Base-by-base conservation (phyloP, 2,329 filamentous ascomycete genomes). In the Colletotrichum sp. region DNA sequence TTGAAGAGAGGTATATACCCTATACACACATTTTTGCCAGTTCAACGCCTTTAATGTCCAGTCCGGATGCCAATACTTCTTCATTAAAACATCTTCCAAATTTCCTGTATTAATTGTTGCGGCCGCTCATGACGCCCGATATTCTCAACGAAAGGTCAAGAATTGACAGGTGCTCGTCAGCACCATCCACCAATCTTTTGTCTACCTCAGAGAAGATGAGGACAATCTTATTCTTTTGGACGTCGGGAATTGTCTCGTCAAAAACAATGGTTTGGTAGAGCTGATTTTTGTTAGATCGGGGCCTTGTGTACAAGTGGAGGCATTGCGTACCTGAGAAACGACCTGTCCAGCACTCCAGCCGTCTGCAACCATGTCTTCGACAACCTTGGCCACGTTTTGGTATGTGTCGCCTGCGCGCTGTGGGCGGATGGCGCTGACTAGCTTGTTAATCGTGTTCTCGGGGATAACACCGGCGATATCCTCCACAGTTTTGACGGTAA, bases 391-490 rank as follows among this genome's bases (percentile, higher is more conserved):
- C 18, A 99, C 91, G 15, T 91, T 89, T 76, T 92, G 90, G 81
- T 98, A 99, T 1, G 92, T 89, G 16, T 91, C 89, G 1, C 90
- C 90, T 49, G 89, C 89, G 28, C 90, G 90, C 78, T 88, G 90
- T 6, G 95, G 95, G 79, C 95, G 93, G 87, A 99, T 94, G 21
- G 95, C 94, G 76, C 92, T 86, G 15, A 95, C 88, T 18, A 99
- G 89, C 10, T 85, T 86, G 71, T 94, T 90, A 66, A 99, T 92
- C 2, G 95, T 95, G 13, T 84, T 80, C 16, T 93, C 90, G 0
- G 98, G 97, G 79, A 99, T 96, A 4, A 99, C 95, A 71, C 98
- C 97, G 1, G 97, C 96, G 83, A 99, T 99, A 81, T 99, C 97
- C 83, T 99, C 95, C 63, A 99, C 92, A 69, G 92, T 95, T 80